These are phyloP conservation scores for Hawksworthiomyces lignivorus DNA, from an alignment of 2,329 filamentous ascomycete species.

Conservation along the genomic window DNA sequence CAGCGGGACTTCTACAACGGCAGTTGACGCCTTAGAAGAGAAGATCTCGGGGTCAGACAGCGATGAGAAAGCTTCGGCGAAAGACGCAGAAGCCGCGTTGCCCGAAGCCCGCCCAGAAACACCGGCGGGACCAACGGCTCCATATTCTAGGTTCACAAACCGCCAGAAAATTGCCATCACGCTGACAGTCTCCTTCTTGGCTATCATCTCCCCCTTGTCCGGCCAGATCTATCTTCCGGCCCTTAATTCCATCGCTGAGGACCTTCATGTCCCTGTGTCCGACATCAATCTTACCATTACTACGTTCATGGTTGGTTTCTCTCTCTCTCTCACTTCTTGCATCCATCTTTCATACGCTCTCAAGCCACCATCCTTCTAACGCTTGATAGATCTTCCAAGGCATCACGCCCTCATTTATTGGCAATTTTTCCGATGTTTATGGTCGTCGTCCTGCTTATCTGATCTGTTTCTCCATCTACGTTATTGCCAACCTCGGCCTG, in stretches of 20 bases:
- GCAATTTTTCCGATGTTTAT: slow-evolving; percentile 38
- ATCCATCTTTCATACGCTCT: background rate
- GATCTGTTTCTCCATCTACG: slow-evolving; percentile 36
- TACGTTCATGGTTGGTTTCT: slow-evolving; percentile 26
- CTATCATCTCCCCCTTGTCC: slow-evolving; percentile 13
- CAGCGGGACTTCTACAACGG: background rate
- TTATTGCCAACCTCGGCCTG: slow-evolving; percentile 36
- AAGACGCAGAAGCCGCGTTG: background rate
- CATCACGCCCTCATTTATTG: slow-evolving; percentile 40
- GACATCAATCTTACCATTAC: slow-evolving; percentile 35
- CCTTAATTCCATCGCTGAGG: slow-evolving; percentile 9
- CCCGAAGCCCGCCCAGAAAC: background rate
- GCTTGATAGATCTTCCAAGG: slow-evolving; percentile 37
- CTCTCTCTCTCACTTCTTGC: background rate
- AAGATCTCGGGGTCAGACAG: background rate
- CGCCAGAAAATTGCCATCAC: slow-evolving; percentile 15
- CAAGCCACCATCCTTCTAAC: background rate
- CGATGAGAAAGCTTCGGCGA: background rate
- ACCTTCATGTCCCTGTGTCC: slow-evolving; percentile 24
- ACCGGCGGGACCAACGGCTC: background rate
- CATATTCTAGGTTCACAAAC: slow-evolving; percentile 9
- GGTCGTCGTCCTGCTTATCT: slow-evolving; percentile 42
- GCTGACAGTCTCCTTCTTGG: slow-evolving; percentile 13
- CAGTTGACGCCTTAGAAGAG: background rate
- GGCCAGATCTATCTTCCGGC: slow-evolving; percentile 13